These are phyloP conservation scores for Beauveria asiatica DNA, from an alignment of 2,329 filamentous ascomycete species.

Conservation along the genomic window DNA sequence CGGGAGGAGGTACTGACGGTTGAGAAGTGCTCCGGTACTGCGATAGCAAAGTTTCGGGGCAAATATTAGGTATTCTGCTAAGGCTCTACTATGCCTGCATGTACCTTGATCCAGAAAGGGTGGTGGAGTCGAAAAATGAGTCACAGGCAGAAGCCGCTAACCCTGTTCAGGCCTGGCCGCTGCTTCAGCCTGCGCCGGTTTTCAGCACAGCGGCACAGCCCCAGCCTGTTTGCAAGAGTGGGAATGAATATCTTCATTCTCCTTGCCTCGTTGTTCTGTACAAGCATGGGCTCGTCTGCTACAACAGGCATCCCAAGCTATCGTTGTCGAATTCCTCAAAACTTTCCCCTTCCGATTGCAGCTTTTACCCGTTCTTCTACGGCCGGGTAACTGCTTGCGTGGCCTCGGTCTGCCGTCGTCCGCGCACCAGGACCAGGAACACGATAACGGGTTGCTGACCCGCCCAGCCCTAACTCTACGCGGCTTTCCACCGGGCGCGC, in stretches of 20 bases:
- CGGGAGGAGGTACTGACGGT: conserved; percentile 13
- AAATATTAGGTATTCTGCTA: not conserved
- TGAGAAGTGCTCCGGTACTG: not conserved
- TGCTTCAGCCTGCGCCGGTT: not conserved
- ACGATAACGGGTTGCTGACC: not conserved
- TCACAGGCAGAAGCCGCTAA: conserved; percentile 6
- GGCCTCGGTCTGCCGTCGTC: not conserved
- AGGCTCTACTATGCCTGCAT: not conserved
- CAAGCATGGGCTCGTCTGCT: not conserved
- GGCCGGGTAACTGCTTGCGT: not conserved
- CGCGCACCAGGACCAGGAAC: not conserved
- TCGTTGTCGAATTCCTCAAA: not conserved
- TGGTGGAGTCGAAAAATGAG: conserved; percentile 9
- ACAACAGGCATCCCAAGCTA: not conserved
- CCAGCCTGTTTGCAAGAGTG: not conserved
- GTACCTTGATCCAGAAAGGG: not conserved
- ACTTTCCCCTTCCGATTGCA: not conserved
- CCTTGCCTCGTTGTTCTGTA: not conserved
- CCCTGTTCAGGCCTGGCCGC: conserved; percentile 5
- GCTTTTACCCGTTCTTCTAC: not conserved
- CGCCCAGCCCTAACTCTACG: conserved; percentile 7
- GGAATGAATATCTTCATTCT: not conserved
- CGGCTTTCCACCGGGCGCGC: not conserved
- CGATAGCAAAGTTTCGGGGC: not conserved
- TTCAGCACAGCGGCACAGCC: not conserved